Percentiles rank a stretch among this genome's conserved stretches.
Conservation (phyloP, 2,329 filamentous ascomycete species). For the Lasiodiplodia gonubiensis region DNA sequence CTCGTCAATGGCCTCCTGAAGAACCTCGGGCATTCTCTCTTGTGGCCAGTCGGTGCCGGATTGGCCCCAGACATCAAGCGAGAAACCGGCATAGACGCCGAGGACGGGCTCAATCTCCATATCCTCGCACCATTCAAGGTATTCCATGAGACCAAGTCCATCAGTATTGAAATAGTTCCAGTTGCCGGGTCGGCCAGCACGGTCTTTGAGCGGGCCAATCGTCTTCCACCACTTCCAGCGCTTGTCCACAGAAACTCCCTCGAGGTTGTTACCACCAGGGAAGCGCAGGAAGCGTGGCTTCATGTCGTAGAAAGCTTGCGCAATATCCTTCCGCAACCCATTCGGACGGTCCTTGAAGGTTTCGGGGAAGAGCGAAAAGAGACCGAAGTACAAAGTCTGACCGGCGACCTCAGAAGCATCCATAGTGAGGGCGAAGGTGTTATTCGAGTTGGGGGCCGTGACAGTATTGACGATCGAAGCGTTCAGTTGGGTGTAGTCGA, state of each 20-base stretch:
- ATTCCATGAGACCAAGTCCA: conserved; percentile 55
- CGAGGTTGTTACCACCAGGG: conserved; percentile 59
- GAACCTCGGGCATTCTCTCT: conserved; percentile 44
- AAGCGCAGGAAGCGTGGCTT: conserved; percentile 57
- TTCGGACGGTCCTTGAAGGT: conserved; percentile 61
- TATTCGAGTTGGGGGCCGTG: conserved; percentile 55
- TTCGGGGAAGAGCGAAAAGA: conserved; percentile 60
- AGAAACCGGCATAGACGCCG: conserved; percentile 53
- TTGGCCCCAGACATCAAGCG: conserved; percentile 47
- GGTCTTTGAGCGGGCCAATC: conserved; percentile 55
- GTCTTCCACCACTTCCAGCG: conserved; percentile 61
- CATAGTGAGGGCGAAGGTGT: conserved; percentile 58
- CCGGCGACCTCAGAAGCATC: conserved; percentile 50
- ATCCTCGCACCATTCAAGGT: conserved; percentile 56
- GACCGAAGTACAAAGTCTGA: conserved; percentile 56
- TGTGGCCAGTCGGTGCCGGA: conserved; percentile 45
- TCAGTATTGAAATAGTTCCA: conserved; percentile 55
- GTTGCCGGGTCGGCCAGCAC: conserved; percentile 53
- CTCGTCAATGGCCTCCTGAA: conserved; percentile 47
- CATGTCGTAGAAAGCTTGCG: conserved; percentile 52
- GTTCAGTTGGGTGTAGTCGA: conserved; percentile 42
- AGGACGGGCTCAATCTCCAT: conserved; percentile 51
- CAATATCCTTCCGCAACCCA: conserved; percentile 57
- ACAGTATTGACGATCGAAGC: conserved; percentile 51
- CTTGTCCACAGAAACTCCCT: conserved; percentile 45